Percentiles rank a stretch among this genome's conserved stretches.
Conservation (phyloP, 305 asterid genomes). For the Plantago coronopus region DNA sequence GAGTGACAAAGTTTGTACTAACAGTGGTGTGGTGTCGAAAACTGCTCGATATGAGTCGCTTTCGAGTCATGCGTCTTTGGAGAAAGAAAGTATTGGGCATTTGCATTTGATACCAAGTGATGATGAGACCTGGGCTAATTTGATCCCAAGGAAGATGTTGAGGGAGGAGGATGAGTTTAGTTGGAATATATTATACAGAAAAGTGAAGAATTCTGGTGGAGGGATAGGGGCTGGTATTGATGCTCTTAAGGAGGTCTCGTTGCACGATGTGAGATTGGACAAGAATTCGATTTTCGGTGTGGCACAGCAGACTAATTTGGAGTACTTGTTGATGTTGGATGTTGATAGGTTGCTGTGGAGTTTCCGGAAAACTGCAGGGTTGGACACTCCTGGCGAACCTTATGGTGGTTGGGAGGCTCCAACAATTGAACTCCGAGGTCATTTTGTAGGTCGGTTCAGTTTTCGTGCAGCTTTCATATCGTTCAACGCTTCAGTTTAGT, state of each 20-base stretch:
- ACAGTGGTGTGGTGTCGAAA: slow-evolving; percentile 55
- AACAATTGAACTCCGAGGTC: slow-evolving; percentile 76
- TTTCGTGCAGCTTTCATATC: slow-evolving; percentile 4
- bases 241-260: slow-evolving; percentile 58
- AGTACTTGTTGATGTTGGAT: slow-evolving; percentile 80
- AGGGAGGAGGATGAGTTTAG: slow-evolving; percentile 49
- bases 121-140: slow-evolving; percentile 54
- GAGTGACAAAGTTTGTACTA: slow-evolving; percentile 61
- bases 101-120: slow-evolving; percentile 66
- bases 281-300: slow-evolving; percentile 57
- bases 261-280: slow-evolving; percentile 70
- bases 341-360: slow-evolving; percentile 86
- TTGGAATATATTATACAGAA: slow-evolving; percentile 49
- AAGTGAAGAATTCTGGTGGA: slow-evolving; percentile 36
- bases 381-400: slow-evolving; percentile 59
- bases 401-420: slow-evolving; percentile 96
- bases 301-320: slow-evolving; percentile 93
- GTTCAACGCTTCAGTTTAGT: slow-evolving; percentile 7
- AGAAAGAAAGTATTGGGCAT: slow-evolving; percentile 43
- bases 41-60: slow-evolving; percentile 49
- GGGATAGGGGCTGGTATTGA: slow-evolving; percentile 25
- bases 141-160: slow-evolving; percentile 70
- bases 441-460: slow-evolving; percentile 76
- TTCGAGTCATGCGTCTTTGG: slow-evolving; percentile 49
- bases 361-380: slow-evolving; percentile 71